Evolutionary conservation across 768 basidiomycete genomes (phyloP), one percentile per base, ranked within the genome.

Genomic region (Termitomyces sp.): DNA sequence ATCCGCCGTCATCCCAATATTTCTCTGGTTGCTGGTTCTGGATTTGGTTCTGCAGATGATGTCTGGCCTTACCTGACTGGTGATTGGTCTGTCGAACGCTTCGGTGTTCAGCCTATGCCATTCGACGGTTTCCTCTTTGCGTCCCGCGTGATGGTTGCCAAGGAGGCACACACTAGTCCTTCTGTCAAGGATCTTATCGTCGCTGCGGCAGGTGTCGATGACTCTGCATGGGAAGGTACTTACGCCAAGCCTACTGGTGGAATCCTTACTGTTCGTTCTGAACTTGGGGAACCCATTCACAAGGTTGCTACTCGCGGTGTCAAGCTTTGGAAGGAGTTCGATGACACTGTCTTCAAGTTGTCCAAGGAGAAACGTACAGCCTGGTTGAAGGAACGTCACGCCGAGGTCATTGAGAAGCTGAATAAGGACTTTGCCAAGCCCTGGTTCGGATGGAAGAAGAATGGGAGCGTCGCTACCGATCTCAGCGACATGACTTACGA

Each of bases 241-340:
- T 98, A 98, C 70, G 74, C 80, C 61, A 94, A 92, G 74, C 90
- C 94, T 59, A 97, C 94, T 6, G 97, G 96, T 57, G 96, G 97
- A 36, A 89, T 98, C 63, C 81, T 98, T 60, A 98, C 96, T 6
- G 97, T 99, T 60, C 90, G 88, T 63, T 98, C 96, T 4, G 97
- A 99, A 78, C 83, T 99, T 49, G 95, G 95, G 41, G 97, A 99
- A 72, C 97, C 97, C 12, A 98, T 98, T 65, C 97, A 99, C 79
- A 99, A 99, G 79, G 92, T 99, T 68, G 95, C 97, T 34, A 99
- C 88, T 42, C 90, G 97, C 48, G 97, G 84, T 36, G 92, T 99
- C 72, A 98, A 92, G 79, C 80, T 99, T 42, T 99, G 97, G 97
- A 94, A 94, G 72, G 95, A 98, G 76, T 98, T 98, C 69, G 97